Base-by-base conservation (phyloP, 345 rosid genomes). In the Camelina laxa region DNA sequence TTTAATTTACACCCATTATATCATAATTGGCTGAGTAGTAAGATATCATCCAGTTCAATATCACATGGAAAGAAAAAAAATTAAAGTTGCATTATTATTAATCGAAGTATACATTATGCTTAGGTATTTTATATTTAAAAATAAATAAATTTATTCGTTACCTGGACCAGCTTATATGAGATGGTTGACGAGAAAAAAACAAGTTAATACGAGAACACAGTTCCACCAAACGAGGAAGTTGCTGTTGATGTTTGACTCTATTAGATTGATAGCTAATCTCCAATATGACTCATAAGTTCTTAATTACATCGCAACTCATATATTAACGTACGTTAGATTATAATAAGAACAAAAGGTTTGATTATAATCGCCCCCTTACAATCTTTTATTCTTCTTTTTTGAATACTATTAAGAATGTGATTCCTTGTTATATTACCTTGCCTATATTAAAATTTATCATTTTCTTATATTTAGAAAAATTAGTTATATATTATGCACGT, bases 151-250 rank as follows among this genome's bases (percentile, higher is more conserved):
- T 3, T 15, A 35, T 54, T 47, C 59, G 22, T 50, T 24, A 72
- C 13, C 35, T 73, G 70, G 63, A 51, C 70, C 55, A 63, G 56
- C 66, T 62, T 41, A 53, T 53, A 17, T 17, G 63, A 36, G 24
- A 20, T 48, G 50, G 58, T 71, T 48, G 50, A 22, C 38, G 12
- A 49, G 31, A 5, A 6, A 8, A 71, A 49, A 51, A n/a, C n/a
- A 24, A 12, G 17, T 8, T 56, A 27, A 19, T 59, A 20, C 27
- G 36, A 71, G 75, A 61, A 24, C 68, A 49, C 39, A 39, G 57
- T 64, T 63, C 64, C 70, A 73, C 65, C 77, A 73, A 73, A 73
- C 10, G 27, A 55, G 77, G 70, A 73, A 62, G 31, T 16, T 72
- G 41, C 11, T 27, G 8, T 24, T 72, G 16, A 16, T 51, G 33